A percentile compares a stretch with the other conserved stretches of the same genome.
phyloP scores from a whole-genome alignment of 805 yeast genomes.

The Ogataea neopini region DNA sequence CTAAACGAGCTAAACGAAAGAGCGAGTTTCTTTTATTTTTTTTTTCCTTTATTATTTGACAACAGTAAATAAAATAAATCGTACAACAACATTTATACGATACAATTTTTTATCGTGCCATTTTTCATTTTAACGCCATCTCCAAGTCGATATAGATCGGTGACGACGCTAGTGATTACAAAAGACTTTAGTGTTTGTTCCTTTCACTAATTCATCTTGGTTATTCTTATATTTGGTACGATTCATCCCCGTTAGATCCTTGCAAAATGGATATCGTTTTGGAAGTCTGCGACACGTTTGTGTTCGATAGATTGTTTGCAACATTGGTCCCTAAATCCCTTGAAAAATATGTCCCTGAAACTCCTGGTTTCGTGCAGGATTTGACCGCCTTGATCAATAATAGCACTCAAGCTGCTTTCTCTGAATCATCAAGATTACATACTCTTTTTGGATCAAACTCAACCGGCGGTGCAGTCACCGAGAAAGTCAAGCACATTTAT shows the following conservation, averaged over 20 bases:
- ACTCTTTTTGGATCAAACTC: slow-evolving; percentile 28
- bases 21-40: slow-evolving; percentile 5
- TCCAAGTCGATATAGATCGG: too few species aligned
- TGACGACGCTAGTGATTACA: too few species aligned
- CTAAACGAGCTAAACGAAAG: slow-evolving; percentile 24
- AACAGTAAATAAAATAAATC: slow-evolving; percentile 6
- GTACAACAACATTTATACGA: slow-evolving; percentile 12
- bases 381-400: slow-evolving; percentile 26
- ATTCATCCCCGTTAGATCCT: slow-evolving; percentile 15
- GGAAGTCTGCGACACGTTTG: slow-evolving; percentile 72
- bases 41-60: too few species aligned
- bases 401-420: slow-evolving; percentile 26
- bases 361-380: slow-evolving; percentile 28
- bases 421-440: slow-evolving; percentile 30
- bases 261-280: slow-evolving; percentile 84
- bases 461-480: slow-evolving; percentile 35
- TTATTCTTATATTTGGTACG: too few species aligned
- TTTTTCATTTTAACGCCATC: not conserved
- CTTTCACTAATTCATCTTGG: too few species aligned
- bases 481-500: slow-evolving; percentile 49
- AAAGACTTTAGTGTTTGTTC: not conserved
- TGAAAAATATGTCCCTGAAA: slow-evolving; percentile 34
- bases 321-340: slow-evolving; percentile 60
- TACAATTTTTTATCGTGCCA: not conserved
- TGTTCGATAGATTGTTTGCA: slow-evolving; percentile 78